Evolutionary conservation across 345 rosid species (phyloP).

Genomic region (Pseudoturritis turrita): DNA sequence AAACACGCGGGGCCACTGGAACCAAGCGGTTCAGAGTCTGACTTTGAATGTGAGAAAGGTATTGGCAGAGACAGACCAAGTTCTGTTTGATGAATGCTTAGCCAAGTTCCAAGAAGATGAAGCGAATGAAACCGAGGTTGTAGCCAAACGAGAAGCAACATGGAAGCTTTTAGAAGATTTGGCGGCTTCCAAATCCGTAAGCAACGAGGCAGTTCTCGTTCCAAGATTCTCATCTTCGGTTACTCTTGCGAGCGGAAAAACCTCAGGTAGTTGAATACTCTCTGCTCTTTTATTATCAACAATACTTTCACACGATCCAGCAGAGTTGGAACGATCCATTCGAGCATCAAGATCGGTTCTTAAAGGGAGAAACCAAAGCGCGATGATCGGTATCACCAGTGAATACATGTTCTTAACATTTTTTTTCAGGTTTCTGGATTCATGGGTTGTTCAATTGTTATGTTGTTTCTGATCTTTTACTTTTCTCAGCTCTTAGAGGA

Average conservation of each 20-base stretch:
- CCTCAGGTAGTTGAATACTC: conserved; percentile 37
- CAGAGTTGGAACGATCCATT: background rate
- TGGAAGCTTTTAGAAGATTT: conserved; percentile 72
- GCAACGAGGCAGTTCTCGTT: conserved; percentile 54
- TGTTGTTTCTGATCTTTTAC: conserved; percentile 7
- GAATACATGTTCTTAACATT: background rate
- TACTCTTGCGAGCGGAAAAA: conserved; percentile 32
- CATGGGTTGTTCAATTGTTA: conserved; percentile 17
- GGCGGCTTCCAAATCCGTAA: conserved; percentile 51
- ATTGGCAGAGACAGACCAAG: conserved; percentile 51
- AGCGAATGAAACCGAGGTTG: conserved; percentile 37
- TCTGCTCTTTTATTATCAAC: conserved; percentile 1
- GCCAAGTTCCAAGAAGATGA: conserved; percentile 53
- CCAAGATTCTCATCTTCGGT: conserved; percentile 46
- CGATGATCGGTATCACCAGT: background rate
- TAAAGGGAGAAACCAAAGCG: background rate
- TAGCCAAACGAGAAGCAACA: conserved; percentile 45
- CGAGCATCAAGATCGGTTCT: background rate
- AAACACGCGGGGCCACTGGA: conserved; percentile 52
- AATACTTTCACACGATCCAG: background rate
- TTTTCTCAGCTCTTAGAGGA: conserved; percentile 8
- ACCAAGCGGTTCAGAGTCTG: conserved; percentile 63
- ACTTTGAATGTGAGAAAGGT: conserved; percentile 55
- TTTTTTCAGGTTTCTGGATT: background rate
- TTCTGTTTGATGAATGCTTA: conserved; percentile 65